Evolutionary conservation across 2,329 filamentous ascomycete species (phyloP).

Genomic region (Westerdykella sp.): DNA sequence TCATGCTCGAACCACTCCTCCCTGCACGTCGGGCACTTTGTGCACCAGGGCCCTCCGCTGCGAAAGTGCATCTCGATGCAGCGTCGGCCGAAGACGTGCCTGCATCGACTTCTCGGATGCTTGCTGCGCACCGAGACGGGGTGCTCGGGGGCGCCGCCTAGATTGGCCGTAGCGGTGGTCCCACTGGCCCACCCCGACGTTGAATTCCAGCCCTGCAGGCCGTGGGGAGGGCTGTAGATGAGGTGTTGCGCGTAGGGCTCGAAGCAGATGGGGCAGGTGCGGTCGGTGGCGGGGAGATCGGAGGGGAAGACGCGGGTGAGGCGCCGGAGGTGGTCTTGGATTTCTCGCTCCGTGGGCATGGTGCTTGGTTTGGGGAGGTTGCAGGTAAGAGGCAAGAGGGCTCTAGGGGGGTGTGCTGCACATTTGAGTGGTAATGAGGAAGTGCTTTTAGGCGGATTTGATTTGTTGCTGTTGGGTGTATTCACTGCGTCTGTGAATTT

Average conservation of each 20-base stretch:
- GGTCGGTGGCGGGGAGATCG: not conserved
- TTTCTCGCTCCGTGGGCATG: not conserved
- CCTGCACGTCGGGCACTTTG: slow-evolving; percentile 17
- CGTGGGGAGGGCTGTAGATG: not conserved
- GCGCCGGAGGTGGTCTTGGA: not conserved
- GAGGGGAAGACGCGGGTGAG: not conserved
- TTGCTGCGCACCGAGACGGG: slow-evolving; percentile 16
- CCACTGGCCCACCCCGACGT: not conserved
- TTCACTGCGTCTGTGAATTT: too few species aligned
- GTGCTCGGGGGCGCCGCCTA: slow-evolving; percentile 8
- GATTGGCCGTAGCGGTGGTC: slow-evolving; percentile 5
- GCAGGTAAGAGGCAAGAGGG: too few species aligned
- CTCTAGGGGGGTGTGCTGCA: too few species aligned
- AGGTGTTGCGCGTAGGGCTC: not conserved
- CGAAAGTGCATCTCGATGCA: slow-evolving; percentile 18
- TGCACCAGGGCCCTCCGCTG: slow-evolving; percentile 15
- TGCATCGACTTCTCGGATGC: slow-evolving; percentile 6
- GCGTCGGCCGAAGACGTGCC: slow-evolving; percentile 15
- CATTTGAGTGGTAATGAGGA: too few species aligned
- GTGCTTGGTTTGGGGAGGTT: too few species aligned
- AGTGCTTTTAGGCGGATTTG: too few species aligned
- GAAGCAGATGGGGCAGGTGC: not conserved
- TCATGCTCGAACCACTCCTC: slow-evolving; percentile 15
- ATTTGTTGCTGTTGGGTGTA: too few species aligned
- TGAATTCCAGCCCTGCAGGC: not conserved